phyloP scores from a whole-genome alignment of 305 asterid species.

The Lippia alba region DNA sequence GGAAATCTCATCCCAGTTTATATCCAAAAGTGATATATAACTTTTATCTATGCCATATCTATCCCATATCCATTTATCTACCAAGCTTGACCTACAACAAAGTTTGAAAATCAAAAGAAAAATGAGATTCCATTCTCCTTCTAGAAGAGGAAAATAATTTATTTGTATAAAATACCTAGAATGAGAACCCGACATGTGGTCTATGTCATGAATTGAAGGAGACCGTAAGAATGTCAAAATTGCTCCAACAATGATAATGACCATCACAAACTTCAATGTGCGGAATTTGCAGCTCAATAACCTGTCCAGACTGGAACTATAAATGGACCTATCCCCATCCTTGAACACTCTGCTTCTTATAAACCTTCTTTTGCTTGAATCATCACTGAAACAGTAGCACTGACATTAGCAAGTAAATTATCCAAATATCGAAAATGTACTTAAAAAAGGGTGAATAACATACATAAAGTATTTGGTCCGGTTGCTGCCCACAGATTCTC shows the following conservation, averaged over 20 bases:
- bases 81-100: constrained; percentile 54
- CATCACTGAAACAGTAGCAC: constrained; percentile 62
- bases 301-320: constrained; percentile 59
- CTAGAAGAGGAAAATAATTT: neutral
- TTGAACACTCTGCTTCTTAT: constrained; percentile 57
- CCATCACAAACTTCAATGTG: constrained; percentile 64
- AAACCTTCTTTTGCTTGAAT: constrained; percentile 62
- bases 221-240: constrained; percentile 59
- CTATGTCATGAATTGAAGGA: constrained; percentile 67
- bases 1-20: constrained; percentile 78
- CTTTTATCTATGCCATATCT: constrained; percentile 49
- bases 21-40: constrained; percentile 58
- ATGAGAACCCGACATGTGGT: constrained; percentile 42
- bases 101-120: constrained; percentile 23
- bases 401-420: constrained; percentile 31
- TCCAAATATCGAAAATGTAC: constrained; percentile 5
- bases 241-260: constrained; percentile 68
- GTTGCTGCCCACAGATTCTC: constrained; percentile 17
- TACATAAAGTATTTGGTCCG: neutral
- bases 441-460: neutral
- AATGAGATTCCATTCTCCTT: constrained; percentile 2
- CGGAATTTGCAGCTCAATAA: constrained; percentile 60
- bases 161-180: constrained; percentile 51
- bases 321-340: constrained; percentile 65
- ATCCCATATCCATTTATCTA: constrained; percentile 55